A percentile compares a stretch with the other conserved stretches of the same genome.
Conservation (phyloP, 495 filamentous ascomycete genomes). For the Podospora sp. region DNA sequence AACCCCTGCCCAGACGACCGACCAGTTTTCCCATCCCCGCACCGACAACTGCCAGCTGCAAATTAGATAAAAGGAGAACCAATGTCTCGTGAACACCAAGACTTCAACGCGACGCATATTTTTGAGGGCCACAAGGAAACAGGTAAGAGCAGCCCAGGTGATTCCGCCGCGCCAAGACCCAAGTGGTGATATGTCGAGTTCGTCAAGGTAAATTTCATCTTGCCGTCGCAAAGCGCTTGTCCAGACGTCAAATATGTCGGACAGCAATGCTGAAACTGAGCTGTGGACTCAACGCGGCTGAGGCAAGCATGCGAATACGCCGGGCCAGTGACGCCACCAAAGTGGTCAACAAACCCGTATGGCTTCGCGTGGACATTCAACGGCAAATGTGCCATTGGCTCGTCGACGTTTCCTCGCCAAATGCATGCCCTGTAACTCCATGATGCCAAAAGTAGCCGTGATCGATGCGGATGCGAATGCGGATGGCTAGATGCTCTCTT, state of each 20-base stretch:
- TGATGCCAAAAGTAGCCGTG: background rate
- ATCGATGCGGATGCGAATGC: conserved; percentile 9
- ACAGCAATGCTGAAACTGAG: background rate
- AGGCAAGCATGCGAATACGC: background rate
- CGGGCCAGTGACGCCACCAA: background rate
- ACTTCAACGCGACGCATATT: background rate
- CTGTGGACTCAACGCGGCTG: background rate
- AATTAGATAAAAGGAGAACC: background rate
- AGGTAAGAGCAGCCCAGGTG: background rate
- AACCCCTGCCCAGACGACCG: background rate
- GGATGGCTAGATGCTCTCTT: conserved; percentile 16
- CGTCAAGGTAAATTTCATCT: background rate
- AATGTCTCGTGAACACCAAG: background rate
- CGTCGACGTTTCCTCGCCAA: conserved; percentile 37
- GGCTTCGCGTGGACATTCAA: conserved; percentile 33
- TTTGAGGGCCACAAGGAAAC: background rate
- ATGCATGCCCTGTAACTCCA: conserved; percentile 2
- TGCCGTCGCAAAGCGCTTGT: background rate
- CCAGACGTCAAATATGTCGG: background rate
- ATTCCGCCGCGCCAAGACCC: background rate
- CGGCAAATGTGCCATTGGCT: conserved; percentile 8
- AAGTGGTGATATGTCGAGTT: background rate
- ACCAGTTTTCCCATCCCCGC: background rate
- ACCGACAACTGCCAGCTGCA: background rate
- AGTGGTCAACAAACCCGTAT: background rate